phyloP scores from a whole-genome alignment of 116 monocot species.

The Thalassia testudinum region DNA sequence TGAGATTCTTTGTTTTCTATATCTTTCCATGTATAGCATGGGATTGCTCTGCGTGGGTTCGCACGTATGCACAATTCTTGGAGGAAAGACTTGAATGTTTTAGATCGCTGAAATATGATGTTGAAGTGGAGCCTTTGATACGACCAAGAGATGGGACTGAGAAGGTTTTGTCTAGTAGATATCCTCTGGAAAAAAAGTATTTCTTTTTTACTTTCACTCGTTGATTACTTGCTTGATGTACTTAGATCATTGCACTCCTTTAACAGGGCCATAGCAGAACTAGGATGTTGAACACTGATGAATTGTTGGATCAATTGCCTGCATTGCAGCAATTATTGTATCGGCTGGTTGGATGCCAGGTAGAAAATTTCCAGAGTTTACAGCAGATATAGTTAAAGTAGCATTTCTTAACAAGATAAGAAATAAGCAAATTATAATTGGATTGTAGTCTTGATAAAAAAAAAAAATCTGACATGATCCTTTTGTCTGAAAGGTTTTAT shows the following conservation, averaged over 20 bases:
- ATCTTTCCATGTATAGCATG: slow-evolving; percentile 35
- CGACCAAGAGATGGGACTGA: slow-evolving; percentile 45
- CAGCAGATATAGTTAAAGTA: too few relatives aligned
- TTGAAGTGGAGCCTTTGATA: slow-evolving; percentile 53
- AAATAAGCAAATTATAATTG: too few relatives aligned
- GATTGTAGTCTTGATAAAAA: too few relatives aligned
- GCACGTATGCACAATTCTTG: slow-evolving; percentile 83
- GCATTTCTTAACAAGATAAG: too few relatives aligned
- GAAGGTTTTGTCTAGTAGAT: slow-evolving; percentile 28
- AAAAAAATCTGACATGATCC: too few relatives aligned
- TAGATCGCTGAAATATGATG: slow-evolving; percentile 71
- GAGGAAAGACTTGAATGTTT: slow-evolving; percentile 95
- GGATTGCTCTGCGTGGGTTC: slow-evolving; percentile 95
- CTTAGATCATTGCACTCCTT: too few relatives aligned
- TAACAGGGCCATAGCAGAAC: slow-evolving; percentile 68
- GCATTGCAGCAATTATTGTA: slow-evolving; percentile 82
- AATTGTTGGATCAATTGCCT: slow-evolving; percentile 86
- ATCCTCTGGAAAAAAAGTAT: too few relatives aligned
- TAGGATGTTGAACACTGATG: slow-evolving; percentile 52
- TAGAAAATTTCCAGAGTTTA: too few relatives aligned
- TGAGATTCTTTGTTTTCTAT: not conserved
- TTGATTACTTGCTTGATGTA: too few relatives aligned
- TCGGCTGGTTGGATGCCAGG: slow-evolving; percentile 87
- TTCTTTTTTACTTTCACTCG: too few relatives aligned
- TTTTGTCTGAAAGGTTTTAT: too few relatives aligned